Percentiles rank a stretch among this genome's conserved stretches.
These are phyloP conservation scores for Closterium sp. DNA, from an alignment of 139 green algal species.

Conservation along the genomic window DNA sequence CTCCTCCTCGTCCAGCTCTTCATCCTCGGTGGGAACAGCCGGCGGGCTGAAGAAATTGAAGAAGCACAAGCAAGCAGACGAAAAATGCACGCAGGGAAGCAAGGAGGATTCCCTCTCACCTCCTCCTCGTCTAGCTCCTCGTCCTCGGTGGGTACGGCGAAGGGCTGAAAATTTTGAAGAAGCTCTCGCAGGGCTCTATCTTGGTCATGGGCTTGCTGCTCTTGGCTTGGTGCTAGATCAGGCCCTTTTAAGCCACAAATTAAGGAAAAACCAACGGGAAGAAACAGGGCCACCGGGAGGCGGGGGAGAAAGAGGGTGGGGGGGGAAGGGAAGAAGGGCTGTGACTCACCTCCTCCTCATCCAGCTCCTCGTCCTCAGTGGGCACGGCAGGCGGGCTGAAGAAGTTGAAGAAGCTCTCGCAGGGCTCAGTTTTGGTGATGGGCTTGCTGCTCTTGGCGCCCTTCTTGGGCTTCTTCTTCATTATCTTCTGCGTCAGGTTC, in stretches of 20 bases:
- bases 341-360: conserved; percentile 68
- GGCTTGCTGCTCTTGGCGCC: conserved; percentile 68
- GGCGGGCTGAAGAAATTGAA: conserved; percentile 94
- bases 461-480: conserved; percentile 96
- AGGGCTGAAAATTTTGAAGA: conserved; percentile 94
- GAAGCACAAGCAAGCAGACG: too few species aligned
- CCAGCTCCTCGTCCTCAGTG: conserved; percentile 75
- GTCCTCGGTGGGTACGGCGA: too few species aligned
- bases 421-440: conserved; percentile 81
- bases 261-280: not conserved
- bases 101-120: too few species aligned
- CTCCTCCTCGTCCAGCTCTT: conserved; percentile 84
- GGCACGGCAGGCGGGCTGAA: conserved; percentile 85
- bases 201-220: conserved; percentile 80
- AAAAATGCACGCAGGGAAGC: too few species aligned
- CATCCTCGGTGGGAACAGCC: too few species aligned
- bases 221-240: not conserved
- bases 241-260: not conserved
- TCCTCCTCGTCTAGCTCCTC: conserved; percentile 84
- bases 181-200: conserved; percentile 76
- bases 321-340: too few species aligned
- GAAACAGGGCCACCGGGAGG: not conserved
- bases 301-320: not conserved
- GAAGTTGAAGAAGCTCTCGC: conserved; percentile 93
- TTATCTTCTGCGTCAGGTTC: conserved; percentile 86